Conservation (phyloP, 208 protist genomes). For the Crithidia acanthocephali region DNA sequence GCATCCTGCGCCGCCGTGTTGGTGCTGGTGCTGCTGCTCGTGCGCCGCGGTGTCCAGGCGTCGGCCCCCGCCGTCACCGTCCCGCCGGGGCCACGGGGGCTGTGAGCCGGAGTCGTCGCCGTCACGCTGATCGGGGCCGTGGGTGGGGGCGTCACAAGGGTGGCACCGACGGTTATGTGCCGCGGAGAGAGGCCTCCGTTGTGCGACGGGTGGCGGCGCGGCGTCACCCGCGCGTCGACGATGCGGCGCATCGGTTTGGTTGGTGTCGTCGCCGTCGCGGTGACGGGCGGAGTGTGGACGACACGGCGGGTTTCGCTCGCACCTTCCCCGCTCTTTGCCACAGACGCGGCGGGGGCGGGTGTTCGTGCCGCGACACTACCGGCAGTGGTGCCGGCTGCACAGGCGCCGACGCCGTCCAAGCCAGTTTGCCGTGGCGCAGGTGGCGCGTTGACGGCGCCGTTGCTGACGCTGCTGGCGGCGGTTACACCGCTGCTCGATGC, state of each 20-base stretch:
- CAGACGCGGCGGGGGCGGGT: background rate
- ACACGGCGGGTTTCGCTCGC: no score
- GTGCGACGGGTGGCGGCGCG: background rate
- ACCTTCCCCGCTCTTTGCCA: background rate
- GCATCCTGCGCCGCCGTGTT: background rate
- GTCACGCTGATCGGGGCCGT: background rate
- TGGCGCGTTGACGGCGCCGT: background rate
- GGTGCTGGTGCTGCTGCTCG: slow-evolving; percentile 8
- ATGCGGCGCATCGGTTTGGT: background rate
- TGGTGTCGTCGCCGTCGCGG: background rate
- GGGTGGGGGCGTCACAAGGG: slow-evolving; percentile 1
- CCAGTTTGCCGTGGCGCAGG: no score
- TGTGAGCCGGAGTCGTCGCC: background rate
- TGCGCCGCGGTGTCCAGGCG: slow-evolving; percentile 9
- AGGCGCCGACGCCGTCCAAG: no score
- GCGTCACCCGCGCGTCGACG: background rate
- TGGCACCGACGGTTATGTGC: slow-evolving; percentile 4
- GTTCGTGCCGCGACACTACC: background rate
- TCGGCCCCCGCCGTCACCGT: background rate
- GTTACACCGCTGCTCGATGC: slow-evolving; percentile 4
- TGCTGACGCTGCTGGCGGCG: background rate
- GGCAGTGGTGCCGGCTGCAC: background rate
- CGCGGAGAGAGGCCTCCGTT: slow-evolving; percentile 6
- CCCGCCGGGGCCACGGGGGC: background rate
- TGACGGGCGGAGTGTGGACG: no score